Conservation (phyloP, 192 early-diverging fungal species). For the Rhizoclosmatium globosum region DNA sequence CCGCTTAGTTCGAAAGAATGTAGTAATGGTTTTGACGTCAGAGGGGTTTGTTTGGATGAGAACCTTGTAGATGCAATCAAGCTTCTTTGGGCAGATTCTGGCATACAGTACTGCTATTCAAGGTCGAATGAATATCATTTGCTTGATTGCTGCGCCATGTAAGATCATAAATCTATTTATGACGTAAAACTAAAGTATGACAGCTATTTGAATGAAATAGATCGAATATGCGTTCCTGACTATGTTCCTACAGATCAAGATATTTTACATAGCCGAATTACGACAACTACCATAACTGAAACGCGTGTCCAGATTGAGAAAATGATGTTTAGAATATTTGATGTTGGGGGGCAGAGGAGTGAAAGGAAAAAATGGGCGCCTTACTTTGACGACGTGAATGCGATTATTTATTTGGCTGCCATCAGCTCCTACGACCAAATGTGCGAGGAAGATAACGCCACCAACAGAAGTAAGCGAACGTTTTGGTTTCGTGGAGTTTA, state of each 20-base stretch:
- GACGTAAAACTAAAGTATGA: conserved; percentile 24
- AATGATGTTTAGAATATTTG: conserved; percentile 61
- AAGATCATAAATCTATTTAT: not conserved
- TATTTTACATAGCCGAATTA: conserved; percentile 72
- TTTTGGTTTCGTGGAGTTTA: not conserved
- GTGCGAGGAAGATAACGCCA: conserved; percentile 59
- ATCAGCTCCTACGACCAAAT: conserved; percentile 68
- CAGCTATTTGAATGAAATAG: conserved; percentile 49
- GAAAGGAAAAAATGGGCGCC: conserved; percentile 73
- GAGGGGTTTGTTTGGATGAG: conserved; percentile 49
- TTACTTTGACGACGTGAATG: conserved; percentile 71
- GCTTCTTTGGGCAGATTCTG: conserved; percentile 51
- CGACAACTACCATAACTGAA: conserved; percentile 79
- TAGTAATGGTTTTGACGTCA: conserved; percentile 14
- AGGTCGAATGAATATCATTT: conserved; percentile 53
- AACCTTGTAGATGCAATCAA: conserved; percentile 32
- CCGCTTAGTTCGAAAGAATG: conserved; percentile 1
- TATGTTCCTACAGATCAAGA: conserved; percentile 73
- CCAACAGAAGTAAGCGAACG: conserved; percentile 53
- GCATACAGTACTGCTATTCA: conserved; percentile 44
- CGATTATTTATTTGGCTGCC: conserved; percentile 71
- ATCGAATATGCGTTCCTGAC: conserved; percentile 51
- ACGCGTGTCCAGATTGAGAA: conserved; percentile 67
- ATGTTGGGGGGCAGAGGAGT: conserved; percentile 74
- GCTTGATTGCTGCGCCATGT: conserved; percentile 57